Evolutionary conservation across 1,284 basidiomycete genomes (phyloP).

Genomic region (Polyporus tsugae): DNA sequence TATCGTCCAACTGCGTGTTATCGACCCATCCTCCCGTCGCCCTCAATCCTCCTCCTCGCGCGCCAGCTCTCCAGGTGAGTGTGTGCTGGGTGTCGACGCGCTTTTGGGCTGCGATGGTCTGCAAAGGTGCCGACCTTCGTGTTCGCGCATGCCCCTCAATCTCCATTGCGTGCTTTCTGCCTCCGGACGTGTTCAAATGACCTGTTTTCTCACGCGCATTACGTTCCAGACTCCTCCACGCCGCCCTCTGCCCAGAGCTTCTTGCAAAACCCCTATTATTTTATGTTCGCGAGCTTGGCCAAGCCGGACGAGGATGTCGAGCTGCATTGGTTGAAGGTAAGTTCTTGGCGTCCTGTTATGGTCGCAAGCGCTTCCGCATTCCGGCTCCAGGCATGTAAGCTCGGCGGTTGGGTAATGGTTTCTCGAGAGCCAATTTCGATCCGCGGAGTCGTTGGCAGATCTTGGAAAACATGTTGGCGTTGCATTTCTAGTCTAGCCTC

Average conservation of each 20-base stretch:
- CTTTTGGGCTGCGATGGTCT: slow-evolving; percentile 13
- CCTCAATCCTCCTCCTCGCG: slow-evolving; percentile 36
- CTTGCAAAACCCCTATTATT: slow-evolving; percentile 92
- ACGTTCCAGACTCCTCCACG: slow-evolving; percentile 27
- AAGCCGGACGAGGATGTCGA: slow-evolving; percentile 92
- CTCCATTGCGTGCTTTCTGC: slow-evolving; percentile 1
- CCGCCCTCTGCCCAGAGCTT: slow-evolving; percentile 54
- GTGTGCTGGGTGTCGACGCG: slow-evolving; percentile 12
- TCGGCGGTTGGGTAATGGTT: not conserved
- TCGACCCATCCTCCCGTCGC: slow-evolving; percentile 67
- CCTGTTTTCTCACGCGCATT: slow-evolving; percentile 15
- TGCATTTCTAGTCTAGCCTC: not conserved
- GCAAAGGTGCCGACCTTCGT: slow-evolving; percentile 16
- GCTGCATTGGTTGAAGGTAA: slow-evolving; percentile 87
- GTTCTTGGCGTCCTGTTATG: slow-evolving; percentile 20
- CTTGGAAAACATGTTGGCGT: not conserved
- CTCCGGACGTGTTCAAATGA: slow-evolving; percentile 1
- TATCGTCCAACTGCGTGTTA: slow-evolving; percentile 92
- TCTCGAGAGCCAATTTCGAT: not conserved
- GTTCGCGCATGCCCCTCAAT: slow-evolving; percentile 24
- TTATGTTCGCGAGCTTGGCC: slow-evolving; percentile 91
- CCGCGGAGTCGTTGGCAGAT: not conserved
- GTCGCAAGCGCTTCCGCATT: not conserved
- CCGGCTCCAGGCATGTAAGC: not conserved
- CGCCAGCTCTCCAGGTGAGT: slow-evolving; percentile 43